A percentile compares a stretch with the other conserved stretches of the same genome.
Conservation (phyloP, 2,329 filamentous ascomycete genomes). For the Aureobasidium sp. region DNA sequence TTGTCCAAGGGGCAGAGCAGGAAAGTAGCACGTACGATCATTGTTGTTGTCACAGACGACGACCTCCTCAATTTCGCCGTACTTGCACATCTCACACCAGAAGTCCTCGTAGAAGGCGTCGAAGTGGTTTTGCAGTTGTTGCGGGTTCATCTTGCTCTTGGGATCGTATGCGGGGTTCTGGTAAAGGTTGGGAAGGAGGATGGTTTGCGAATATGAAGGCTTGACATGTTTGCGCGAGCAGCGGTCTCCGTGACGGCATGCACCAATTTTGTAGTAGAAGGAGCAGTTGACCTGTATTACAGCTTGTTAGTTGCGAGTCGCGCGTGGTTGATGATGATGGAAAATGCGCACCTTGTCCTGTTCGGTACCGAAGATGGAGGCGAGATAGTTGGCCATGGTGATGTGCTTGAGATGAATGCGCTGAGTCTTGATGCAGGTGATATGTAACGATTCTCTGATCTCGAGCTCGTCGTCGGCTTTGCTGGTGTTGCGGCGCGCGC, state of each 20-base stretch:
- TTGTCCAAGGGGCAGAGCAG: background rate
- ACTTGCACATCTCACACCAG: slow-evolving; percentile 99
- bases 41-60: slow-evolving; percentile 99
- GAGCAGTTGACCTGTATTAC: slow-evolving; percentile 72
- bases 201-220: slow-evolving; percentile 94
- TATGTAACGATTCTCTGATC: background rate
- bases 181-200: slow-evolving; percentile 97
- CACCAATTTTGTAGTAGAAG: slow-evolving; percentile 99
- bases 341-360: slow-evolving; percentile 61
- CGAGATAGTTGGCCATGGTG: slow-evolving; percentile 91
- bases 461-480: slow-evolving; percentile 8
- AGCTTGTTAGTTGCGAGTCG: background rate
- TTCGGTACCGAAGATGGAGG: slow-evolving; percentile 98
- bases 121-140: slow-evolving; percentile 97
- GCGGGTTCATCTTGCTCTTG: slow-evolving; percentile 93
- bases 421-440: background rate
- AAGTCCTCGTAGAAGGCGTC: slow-evolving; percentile 99
- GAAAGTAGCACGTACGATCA: slow-evolving; percentile 58
- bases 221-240: slow-evolving; percentile 99
- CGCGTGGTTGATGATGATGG: background rate
- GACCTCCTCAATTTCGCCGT: slow-evolving; percentile 92
- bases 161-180: slow-evolving; percentile 97
- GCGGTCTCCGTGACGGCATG: slow-evolving; percentile 95
- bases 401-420: background rate
- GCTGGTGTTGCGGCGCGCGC: slow-evolving; percentile 6